Evolutionary conservation across 2,329 filamentous ascomycete genomes (phyloP).

Genomic region (Colletotrichum sp.): DNA sequence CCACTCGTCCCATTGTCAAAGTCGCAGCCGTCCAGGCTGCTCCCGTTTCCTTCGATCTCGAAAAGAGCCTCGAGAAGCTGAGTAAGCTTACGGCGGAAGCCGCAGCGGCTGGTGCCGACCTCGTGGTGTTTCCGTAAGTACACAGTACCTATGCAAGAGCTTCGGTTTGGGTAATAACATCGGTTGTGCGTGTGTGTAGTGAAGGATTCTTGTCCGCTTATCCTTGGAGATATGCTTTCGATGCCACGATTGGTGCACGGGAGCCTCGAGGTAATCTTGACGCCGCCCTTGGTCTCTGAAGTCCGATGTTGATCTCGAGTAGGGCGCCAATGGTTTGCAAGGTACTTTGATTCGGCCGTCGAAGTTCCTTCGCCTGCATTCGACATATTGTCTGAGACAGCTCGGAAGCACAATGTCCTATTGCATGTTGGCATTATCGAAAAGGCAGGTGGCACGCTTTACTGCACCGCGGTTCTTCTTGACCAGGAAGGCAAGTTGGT

Average conservation of each 20-base stretch:
- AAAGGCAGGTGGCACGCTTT: constrained; percentile 44
- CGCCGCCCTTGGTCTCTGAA: neutral
- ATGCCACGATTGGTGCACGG: constrained; percentile 44
- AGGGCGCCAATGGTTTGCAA: constrained; percentile 47
- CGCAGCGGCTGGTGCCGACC: constrained; percentile 37
- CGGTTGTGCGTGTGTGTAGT: constrained; percentile 7
- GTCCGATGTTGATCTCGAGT: neutral
- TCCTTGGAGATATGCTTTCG: constrained; percentile 47
- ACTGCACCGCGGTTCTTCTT: constrained; percentile 43
- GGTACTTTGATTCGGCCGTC: constrained; percentile 42
- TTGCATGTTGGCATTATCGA: constrained; percentile 45
- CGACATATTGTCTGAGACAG: constrained; percentile 35
- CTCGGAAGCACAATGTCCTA: constrained; percentile 37
- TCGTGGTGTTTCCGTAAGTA: constrained; percentile 45
- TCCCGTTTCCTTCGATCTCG: constrained; percentile 42
- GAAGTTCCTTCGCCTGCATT: constrained; percentile 42
- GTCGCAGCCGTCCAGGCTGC: constrained; percentile 46
- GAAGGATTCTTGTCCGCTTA: constrained; percentile 47
- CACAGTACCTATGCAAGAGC: neutral
- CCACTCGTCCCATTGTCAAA: constrained; percentile 30
- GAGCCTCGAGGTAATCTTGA: constrained; percentile 38
- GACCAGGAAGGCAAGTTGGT: constrained; percentile 39
- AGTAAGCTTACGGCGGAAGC: constrained; percentile 37
- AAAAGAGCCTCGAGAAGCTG: constrained; percentile 39
- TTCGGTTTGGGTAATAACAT: neutral